Evolutionary conservation across 2,329 filamentous ascomycete genomes (phyloP).

Genomic region (Penicillium sp.): DNA sequence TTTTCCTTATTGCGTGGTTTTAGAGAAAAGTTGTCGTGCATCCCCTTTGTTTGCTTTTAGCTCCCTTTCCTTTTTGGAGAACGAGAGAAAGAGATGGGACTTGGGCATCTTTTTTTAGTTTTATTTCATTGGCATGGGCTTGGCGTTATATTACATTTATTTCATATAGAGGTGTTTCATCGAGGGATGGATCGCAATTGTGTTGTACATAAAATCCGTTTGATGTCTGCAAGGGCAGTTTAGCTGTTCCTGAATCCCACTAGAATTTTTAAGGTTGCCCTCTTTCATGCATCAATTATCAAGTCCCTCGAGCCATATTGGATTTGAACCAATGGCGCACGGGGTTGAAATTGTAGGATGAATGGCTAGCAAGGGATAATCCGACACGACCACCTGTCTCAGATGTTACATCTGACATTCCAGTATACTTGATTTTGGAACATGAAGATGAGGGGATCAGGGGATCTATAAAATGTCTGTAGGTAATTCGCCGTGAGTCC

Average conservation of each 20-base stretch:
- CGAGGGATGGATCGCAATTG: neutral
- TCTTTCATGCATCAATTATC: neutral
- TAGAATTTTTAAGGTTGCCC: neutral
- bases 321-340: neutral
- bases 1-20: conserved; percentile 5
- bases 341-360: conserved; percentile 1
- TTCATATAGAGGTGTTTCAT: neutral
- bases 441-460: too few species aligned
- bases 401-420: conserved; percentile 26
- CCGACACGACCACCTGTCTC: conserved; percentile 17
- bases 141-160: conserved; percentile 23
- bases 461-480: too few species aligned
- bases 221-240: conserved; percentile 2
- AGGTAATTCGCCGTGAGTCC: too few species aligned
- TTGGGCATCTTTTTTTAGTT: neutral
- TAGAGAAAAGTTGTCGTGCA: neutral
- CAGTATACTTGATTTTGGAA: neutral
- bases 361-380: conserved; percentile 21
- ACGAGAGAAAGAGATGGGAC: neutral
- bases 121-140: conserved; percentile 20
- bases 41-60: neutral
- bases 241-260: neutral
- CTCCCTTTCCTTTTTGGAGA: neutral
- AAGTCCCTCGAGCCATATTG: neutral
- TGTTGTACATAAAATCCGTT: neutral